Percentiles rank a stretch among this genome's conserved stretches.
phyloP scores from a whole-genome alignment of 1,139 yeast genomes.

The Saccharomyces pastorianus region DNA sequence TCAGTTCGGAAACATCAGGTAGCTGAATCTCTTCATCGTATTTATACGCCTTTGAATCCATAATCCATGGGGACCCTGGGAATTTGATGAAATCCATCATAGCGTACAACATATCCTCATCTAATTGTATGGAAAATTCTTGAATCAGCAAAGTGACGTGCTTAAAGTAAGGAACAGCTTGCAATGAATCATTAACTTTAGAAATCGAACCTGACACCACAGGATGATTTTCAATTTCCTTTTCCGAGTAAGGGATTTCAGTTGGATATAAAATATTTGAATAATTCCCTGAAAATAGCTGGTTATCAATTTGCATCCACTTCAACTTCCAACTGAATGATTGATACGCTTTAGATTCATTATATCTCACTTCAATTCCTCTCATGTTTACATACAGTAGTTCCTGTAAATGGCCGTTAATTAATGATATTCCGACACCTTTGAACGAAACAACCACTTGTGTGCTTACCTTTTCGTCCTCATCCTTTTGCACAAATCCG shows the following conservation, averaged over 20 bases:
- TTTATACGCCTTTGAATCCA: constrained; percentile 14
- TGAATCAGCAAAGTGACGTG: constrained; percentile 85
- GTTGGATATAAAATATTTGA: constrained; percentile 91
- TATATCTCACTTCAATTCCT: constrained; percentile 74
- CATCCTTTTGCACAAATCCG: constrained; percentile 55
- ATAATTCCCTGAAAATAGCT: constrained; percentile 76
- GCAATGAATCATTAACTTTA: constrained; percentile 76
- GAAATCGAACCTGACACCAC: constrained; percentile 80
- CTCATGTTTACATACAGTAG: constrained; percentile 71
- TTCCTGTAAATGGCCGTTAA: constrained; percentile 66
- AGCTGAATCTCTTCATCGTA: constrained; percentile 50
- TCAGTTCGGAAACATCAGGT: constrained; percentile 59
- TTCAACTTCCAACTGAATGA: constrained; percentile 72
- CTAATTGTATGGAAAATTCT: constrained; percentile 85
- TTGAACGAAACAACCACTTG: constrained; percentile 61
- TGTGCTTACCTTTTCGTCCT: constrained; percentile 60
- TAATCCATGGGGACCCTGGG: constrained; percentile 69
- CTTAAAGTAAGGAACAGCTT: constrained; percentile 83
- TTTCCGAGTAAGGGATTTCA: constrained; percentile 75
- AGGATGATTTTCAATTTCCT: constrained; percentile 84
- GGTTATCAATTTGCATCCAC: constrained; percentile 94
- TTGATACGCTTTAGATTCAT: constrained; percentile 79
- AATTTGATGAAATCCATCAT: constrained; percentile 65
- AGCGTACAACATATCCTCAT: constrained; percentile 86
- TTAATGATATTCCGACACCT: constrained; percentile 83